These are phyloP conservation scores for Tothia fuscella DNA, from an alignment of 2,329 filamentous ascomycete species.

Conservation along the genomic window DNA sequence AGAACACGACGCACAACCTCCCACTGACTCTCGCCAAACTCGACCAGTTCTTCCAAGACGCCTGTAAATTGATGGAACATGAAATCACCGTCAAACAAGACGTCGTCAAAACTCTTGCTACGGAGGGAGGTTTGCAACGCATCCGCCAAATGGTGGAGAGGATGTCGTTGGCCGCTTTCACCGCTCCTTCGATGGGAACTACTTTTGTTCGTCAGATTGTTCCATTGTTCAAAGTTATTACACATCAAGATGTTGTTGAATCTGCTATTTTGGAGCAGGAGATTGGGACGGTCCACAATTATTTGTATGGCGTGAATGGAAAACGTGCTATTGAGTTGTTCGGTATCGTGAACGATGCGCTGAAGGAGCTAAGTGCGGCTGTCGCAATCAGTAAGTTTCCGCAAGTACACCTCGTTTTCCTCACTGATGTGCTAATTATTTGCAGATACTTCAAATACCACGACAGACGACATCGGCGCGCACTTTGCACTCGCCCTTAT, in stretches of 20 bases:
- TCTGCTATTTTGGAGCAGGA: not conserved
- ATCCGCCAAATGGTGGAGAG: not conserved
- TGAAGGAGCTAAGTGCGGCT: not conserved
- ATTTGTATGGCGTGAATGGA: not conserved
- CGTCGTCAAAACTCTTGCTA: not conserved
- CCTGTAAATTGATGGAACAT: not conserved
- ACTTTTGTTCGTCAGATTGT: not conserved
- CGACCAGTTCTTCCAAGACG: not conserved
- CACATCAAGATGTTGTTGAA: not conserved
- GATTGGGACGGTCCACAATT: not conserved
- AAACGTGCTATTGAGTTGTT: not conserved
- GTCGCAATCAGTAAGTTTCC: too few species aligned
- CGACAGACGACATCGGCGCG: too few species aligned
- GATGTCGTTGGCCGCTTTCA: not conserved
- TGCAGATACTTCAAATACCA: too few species aligned
- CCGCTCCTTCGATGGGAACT: not conserved
- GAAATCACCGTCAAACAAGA: not conserved
- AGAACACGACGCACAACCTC: not conserved
- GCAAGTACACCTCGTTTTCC: too few species aligned
- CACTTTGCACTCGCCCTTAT: too few species aligned
- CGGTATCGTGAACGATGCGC: not conserved
- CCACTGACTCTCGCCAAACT: not conserved
- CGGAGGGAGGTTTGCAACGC: not conserved
- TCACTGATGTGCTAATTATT: too few species aligned
- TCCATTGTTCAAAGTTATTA: conserved; percentile 3